Evolutionary conservation across 495 filamentous ascomycete genomes (phyloP).

Genomic region (Penicillium lagena): DNA sequence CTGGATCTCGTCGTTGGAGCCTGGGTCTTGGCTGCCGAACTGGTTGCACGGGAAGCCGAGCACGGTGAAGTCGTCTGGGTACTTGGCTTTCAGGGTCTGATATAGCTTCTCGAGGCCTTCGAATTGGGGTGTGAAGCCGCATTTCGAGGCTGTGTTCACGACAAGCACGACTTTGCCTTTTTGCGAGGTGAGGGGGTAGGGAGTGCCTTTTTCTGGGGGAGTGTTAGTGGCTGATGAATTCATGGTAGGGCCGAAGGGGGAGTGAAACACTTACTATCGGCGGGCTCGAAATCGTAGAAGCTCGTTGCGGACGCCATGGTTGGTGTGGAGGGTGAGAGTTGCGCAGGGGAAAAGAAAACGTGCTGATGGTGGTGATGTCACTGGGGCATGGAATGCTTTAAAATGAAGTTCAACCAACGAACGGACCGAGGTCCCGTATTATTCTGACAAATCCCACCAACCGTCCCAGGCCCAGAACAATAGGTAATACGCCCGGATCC

Average conservation of each 20-base stretch:
- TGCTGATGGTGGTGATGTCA: no score
- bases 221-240: constrained; percentile 6
- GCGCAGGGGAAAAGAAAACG: background rate
- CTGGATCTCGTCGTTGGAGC: constrained; percentile 84
- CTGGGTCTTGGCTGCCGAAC: constrained; percentile 87
- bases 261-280: constrained; percentile 56
- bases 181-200: constrained; percentile 61
- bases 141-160: constrained; percentile 99
- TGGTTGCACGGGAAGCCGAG: constrained; percentile 99
- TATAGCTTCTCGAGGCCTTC: constrained; percentile 86
- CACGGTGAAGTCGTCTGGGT: constrained; percentile 73
- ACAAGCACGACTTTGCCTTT: constrained; percentile 88
- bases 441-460: constrained; percentile 5
- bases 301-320: constrained; percentile 83
- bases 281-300: constrained; percentile 88
- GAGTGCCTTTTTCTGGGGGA: constrained; percentile 62
- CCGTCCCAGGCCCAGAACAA: no score
- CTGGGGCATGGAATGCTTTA: no score
- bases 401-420: no score
- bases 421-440: background rate
- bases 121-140: constrained; percentile 98
- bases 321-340: constrained; percentile 6
- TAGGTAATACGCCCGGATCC: no score
- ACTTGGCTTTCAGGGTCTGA: constrained; percentile 60
- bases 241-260: background rate